Evolutionary conservation across 768 basidiomycete genomes (phyloP).

Genomic region (Termitomyces sp.): DNA sequence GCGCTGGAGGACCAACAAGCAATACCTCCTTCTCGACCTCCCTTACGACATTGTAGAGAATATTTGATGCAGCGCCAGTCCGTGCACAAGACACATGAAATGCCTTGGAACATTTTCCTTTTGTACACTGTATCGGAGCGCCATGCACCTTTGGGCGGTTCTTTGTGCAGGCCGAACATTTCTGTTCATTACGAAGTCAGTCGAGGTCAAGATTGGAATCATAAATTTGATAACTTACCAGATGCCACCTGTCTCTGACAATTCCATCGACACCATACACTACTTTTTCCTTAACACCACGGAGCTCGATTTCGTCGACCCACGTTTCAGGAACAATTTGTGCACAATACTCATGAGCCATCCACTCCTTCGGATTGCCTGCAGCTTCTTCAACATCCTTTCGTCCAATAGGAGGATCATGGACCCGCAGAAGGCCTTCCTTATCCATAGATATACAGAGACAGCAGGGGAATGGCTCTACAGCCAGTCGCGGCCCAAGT

Average conservation of each 20-base stretch:
- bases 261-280: constrained; percentile 87
- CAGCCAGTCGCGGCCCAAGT: constrained; percentile 55
- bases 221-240: constrained; percentile 48
- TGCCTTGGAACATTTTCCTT: constrained; percentile 89
- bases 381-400: constrained; percentile 47
- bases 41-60: constrained; percentile 55
- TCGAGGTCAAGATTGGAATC: not conserved
- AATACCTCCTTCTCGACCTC: constrained; percentile 83
- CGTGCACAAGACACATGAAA: constrained; percentile 92
- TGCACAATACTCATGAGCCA: constrained; percentile 79
- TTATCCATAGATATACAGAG: constrained; percentile 51
- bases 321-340: constrained; percentile 86
- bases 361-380: constrained; percentile 47
- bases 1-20: constrained; percentile 37
- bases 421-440: constrained; percentile 57
- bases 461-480: constrained; percentile 61
- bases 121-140: constrained; percentile 87
- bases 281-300: constrained; percentile 39
- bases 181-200: constrained; percentile 38
- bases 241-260: constrained; percentile 86
- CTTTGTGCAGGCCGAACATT: constrained; percentile 85
- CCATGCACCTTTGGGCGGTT: constrained; percentile 61
- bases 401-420: constrained; percentile 56
- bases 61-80: constrained; percentile 42
- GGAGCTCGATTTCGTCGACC: constrained; percentile 63